These are phyloP conservation scores for Dryadomyces quercivorus DNA, from an alignment of 2,329 filamentous ascomycete species.

Conservation along the genomic window DNA sequence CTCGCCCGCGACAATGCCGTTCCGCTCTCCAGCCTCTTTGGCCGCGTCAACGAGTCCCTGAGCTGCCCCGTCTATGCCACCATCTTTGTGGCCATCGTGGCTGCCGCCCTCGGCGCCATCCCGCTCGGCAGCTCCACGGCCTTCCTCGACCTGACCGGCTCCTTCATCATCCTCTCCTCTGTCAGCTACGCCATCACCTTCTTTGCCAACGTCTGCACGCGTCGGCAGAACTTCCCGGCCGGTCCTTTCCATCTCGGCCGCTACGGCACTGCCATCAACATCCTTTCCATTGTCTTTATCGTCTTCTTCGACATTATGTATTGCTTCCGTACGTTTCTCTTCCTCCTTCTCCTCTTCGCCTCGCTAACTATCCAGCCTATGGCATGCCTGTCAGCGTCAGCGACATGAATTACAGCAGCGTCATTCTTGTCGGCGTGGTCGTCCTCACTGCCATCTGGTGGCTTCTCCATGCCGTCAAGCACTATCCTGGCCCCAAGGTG, in stretches of 20 bases:
- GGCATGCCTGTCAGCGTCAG: conserved; percentile 26
- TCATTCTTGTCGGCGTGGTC: conserved; percentile 38
- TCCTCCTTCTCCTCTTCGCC: neutral
- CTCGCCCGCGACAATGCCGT: conserved; percentile 49
- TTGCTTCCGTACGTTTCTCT: conserved; percentile 38
- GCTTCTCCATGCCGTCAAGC: conserved; percentile 30
- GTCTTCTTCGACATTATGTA: conserved; percentile 45
- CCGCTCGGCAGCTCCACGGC: conserved; percentile 41
- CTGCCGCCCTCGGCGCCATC: conserved; percentile 42
- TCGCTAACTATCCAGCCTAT: conserved; percentile 20
- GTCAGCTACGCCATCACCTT: conserved; percentile 39
- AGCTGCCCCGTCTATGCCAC: conserved; percentile 49
- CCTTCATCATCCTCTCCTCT: conserved; percentile 43
- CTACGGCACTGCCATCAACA: conserved; percentile 36
- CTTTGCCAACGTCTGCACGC: conserved; percentile 37
- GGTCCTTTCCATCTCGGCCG: conserved; percentile 42
- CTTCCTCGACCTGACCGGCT: conserved; percentile 44
- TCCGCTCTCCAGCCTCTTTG: conserved; percentile 40
- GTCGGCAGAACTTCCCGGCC: conserved; percentile 35
- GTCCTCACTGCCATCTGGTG: conserved; percentile 36
- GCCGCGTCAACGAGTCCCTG: conserved; percentile 37
- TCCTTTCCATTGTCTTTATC: conserved; percentile 37
- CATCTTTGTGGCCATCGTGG: conserved; percentile 37
- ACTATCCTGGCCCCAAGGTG: conserved; percentile 39
- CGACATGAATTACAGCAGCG: conserved; percentile 41